phyloP scores from a whole-genome alignment of 768 basidiomycete species.

The Russula vinacea region DNA sequence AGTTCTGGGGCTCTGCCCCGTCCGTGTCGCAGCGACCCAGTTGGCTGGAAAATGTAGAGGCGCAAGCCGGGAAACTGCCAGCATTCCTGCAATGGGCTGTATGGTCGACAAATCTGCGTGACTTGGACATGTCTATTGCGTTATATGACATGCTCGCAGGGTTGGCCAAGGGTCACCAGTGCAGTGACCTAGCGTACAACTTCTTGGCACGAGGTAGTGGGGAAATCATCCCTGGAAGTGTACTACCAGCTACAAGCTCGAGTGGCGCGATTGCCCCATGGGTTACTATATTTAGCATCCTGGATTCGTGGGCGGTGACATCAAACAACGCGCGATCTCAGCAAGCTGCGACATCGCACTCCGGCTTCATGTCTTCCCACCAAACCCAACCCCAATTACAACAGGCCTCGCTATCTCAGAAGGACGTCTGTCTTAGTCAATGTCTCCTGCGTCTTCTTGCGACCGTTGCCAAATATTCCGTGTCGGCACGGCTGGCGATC shows the following conservation, averaged over 20 bases:
- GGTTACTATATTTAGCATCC: conserved; percentile 66
- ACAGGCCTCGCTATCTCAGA: conserved; percentile 51
- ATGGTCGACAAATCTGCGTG: conserved; percentile 76
- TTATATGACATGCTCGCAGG: conserved; percentile 88
- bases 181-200: conserved; percentile 84
- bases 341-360: conserved; percentile 34
- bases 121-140: conserved; percentile 69
- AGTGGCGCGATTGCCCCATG: conserved; percentile 68
- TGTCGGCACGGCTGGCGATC: conserved; percentile 74
- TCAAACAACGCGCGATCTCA: conserved; percentile 47
- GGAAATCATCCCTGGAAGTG: conserved; percentile 62
- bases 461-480: conserved; percentile 69
- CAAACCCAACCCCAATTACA: conserved; percentile 44
- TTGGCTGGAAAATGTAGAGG: conserved; percentile 60
- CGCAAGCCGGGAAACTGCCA: conserved; percentile 59
- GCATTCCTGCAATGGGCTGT: conserved; percentile 88
- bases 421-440: conserved; percentile 75
- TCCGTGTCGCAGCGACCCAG: conserved; percentile 42
- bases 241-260: conserved; percentile 43
- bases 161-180: conserved; percentile 77
- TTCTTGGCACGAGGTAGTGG: conserved; percentile 78
- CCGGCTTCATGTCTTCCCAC: conserved; percentile 34
- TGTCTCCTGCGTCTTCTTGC: conserved; percentile 78
- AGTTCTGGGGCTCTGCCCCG: conserved; percentile 74
- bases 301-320: conserved; percentile 72